phyloP scores from a whole-genome alignment of 2,329 filamentous ascomycete genomes.

The Aspergillus aculeatinus region DNA sequence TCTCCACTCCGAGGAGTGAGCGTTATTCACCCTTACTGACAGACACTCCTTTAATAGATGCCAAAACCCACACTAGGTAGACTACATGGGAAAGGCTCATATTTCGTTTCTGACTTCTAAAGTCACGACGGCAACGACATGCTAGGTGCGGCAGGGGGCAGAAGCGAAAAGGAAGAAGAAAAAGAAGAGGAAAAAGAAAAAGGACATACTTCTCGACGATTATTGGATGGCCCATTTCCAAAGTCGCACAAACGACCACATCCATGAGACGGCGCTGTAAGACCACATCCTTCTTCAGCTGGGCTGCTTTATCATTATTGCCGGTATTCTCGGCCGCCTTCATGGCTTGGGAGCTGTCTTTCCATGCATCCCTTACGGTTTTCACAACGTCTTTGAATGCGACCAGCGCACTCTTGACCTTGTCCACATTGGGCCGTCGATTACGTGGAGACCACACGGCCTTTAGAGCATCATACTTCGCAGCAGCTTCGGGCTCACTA shows the following conservation, averaged over 20 bases:
- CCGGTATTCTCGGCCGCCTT: conserved; percentile 60
- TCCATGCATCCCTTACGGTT: conserved; percentile 62
- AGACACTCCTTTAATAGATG: conserved; percentile 27
- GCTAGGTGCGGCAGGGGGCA: conserved; percentile 20
- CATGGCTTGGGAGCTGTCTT: conserved; percentile 55
- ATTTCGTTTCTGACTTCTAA: conserved; percentile 38
- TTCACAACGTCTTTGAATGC: conserved; percentile 61
- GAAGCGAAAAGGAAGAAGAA: conserved; percentile 16
- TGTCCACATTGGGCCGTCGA: conserved; percentile 49
- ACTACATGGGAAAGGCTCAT: conserved; percentile 39
- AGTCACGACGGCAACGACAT: conserved; percentile 28
- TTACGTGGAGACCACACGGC: conserved; percentile 61
- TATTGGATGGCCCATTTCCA: conserved; percentile 47
- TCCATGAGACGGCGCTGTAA: conserved; percentile 59
- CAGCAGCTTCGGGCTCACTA: conserved; percentile 52
- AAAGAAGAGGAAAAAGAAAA: conserved; percentile 5
- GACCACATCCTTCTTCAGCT: conserved; percentile 57
- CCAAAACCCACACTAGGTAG: conserved; percentile 27
- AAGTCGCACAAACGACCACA: conserved; percentile 45
- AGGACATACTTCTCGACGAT: conserved; percentile 52
- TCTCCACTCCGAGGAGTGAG: conserved; percentile 12
- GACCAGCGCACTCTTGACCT: conserved; percentile 55
- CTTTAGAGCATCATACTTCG: conserved; percentile 60
- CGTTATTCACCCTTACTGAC: conserved; percentile 29
- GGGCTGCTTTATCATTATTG: conserved; percentile 52